These are phyloP conservation scores for Malassezia sympodialis DNA, from an alignment of 1,284 basidiomycete species.

Conservation along the genomic window DNA sequence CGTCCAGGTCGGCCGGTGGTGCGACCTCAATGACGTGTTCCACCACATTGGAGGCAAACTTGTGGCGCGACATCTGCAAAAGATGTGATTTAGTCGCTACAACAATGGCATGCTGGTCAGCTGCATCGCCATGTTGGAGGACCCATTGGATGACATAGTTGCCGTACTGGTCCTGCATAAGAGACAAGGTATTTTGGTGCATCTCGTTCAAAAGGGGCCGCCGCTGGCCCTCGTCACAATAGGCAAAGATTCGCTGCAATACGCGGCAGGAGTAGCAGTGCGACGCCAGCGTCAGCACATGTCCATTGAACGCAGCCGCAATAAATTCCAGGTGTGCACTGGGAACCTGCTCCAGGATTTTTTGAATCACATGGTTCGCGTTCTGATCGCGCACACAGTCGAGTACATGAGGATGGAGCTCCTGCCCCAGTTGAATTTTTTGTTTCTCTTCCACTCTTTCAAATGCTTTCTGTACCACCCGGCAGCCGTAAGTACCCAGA, in stretches of 20 bases:
- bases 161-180: slow-evolving; percentile 51
- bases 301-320: slow-evolving; percentile 62
- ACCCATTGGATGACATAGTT: slow-evolving; percentile 95
- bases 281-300: slow-evolving; percentile 71
- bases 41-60: slow-evolving; percentile 93
- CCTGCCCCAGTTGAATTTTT: slow-evolving; percentile 49
- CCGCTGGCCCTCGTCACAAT: slow-evolving; percentile 54
- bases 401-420: slow-evolving; percentile 71
- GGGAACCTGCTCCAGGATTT: slow-evolving; percentile 49
- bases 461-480: slow-evolving; percentile 54
- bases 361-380: slow-evolving; percentile 75
- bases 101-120: slow-evolving; percentile 64
- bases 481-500: slow-evolving; percentile 87
- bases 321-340: slow-evolving; percentile 69
- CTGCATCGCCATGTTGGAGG: slow-evolving; percentile 64
- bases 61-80: slow-evolving; percentile 60
- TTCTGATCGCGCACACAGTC: slow-evolving; percentile 85
- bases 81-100: slow-evolving; percentile 67
- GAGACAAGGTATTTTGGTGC: slow-evolving; percentile 56
- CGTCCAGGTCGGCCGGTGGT: slow-evolving; percentile 57
- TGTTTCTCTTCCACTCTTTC: slow-evolving; percentile 50
- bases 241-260: slow-evolving; percentile 81
- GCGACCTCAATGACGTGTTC: slow-evolving; percentile 76
- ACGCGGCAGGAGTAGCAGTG: slow-evolving; percentile 94
- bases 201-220: slow-evolving; percentile 73